A percentile compares a stretch with the other conserved stretches of the same genome.
Conservation (phyloP, 1,284 basidiomycete genomes). For the Moniliella sp. region DNA sequence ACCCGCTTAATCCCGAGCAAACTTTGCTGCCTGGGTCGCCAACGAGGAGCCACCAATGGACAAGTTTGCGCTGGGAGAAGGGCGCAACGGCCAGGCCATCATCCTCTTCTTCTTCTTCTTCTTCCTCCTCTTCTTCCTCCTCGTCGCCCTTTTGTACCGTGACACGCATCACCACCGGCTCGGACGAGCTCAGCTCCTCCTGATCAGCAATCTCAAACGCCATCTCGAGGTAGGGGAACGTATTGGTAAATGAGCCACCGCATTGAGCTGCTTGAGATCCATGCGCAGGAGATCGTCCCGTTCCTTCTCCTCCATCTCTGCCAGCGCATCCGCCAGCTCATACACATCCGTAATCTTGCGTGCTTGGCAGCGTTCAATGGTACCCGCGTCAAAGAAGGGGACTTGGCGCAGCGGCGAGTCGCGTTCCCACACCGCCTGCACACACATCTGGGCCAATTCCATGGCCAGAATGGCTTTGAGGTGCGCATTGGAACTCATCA, state of each 20-base stretch:
- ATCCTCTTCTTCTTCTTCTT: slow-evolving; percentile 49
- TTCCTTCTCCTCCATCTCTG: slow-evolving; percentile 17
- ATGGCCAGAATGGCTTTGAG: slow-evolving; percentile 82
- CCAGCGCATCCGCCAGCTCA: slow-evolving; percentile 17
- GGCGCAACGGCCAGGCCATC: slow-evolving; percentile 62
- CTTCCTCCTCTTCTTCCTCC: slow-evolving; percentile 53
- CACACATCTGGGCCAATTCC: slow-evolving; percentile 98
- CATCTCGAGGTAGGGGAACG: slow-evolving; percentile 48
- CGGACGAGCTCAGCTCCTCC: slow-evolving; percentile 55
- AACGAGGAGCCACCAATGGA: slow-evolving; percentile 91
- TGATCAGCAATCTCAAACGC: slow-evolving; percentile 47
- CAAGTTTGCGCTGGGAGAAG: slow-evolving; percentile 67
- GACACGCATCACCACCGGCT: slow-evolving; percentile 62
- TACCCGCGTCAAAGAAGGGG: slow-evolving; percentile 60
- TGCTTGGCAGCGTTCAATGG: slow-evolving; percentile 58
- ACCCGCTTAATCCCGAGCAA: slow-evolving; percentile 85
- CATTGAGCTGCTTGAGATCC: slow-evolving; percentile 46
- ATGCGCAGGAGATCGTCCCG: slow-evolving; percentile 56
- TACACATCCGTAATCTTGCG: slow-evolving; percentile 25
- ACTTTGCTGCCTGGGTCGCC: slow-evolving; percentile 51
- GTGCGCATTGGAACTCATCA: slow-evolving; percentile 89
- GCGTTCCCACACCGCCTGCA: slow-evolving; percentile 90
- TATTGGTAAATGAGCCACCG: slow-evolving; percentile 45
- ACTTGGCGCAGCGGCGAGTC: slow-evolving; percentile 58
- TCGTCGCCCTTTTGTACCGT: slow-evolving; percentile 50